phyloP scores from a whole-genome alignment of 2,329 filamentous ascomycete genomes.

The Ophiosphaerella narmari region DNA sequence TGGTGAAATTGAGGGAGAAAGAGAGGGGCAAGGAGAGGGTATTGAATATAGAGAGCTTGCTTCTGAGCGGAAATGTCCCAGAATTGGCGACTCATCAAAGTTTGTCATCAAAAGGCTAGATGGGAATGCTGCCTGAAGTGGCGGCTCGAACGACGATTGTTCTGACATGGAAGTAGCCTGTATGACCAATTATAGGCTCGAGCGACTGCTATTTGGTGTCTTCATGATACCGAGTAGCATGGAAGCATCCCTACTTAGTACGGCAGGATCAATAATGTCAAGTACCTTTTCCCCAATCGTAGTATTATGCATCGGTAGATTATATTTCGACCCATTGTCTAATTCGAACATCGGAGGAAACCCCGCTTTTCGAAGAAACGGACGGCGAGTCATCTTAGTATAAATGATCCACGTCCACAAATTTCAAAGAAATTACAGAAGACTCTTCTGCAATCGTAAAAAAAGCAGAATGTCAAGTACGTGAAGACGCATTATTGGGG shows the following conservation, averaged over 20 bases:
- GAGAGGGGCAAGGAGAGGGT: conserved; percentile 16
- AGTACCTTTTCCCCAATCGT: conserved; percentile 30
- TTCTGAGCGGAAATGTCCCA: conserved; percentile 14
- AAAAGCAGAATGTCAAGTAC: conserved; percentile 29
- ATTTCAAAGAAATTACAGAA: conserved; percentile 19
- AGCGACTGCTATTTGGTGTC: conserved; percentile 9
- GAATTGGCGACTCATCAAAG: conserved; percentile 10
- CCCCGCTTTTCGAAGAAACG: conserved; percentile 46
- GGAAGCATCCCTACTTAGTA: conserved; percentile 31
- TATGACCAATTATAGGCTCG: conserved; percentile 12
- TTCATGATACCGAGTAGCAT: conserved; percentile 16
- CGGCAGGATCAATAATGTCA: conserved; percentile 33
- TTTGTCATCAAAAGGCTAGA: conserved; percentile 11
- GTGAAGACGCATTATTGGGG: conserved; percentile 12
- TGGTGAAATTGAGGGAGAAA: conserved; percentile 12
- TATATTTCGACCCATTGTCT: conserved; percentile 15
- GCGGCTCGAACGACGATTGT: conserved; percentile 22
- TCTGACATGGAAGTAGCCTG: conserved; percentile 15
- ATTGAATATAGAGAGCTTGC: conserved; percentile 24
- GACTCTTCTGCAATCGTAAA: conserved; percentile 32
- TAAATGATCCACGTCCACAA: conserved; percentile 9
- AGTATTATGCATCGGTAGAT: conserved; percentile 36
- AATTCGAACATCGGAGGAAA: conserved; percentile 18
- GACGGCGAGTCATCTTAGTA: conserved; percentile 40
- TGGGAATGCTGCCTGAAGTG: conserved; percentile 28